These are phyloP conservation scores for Pythium grandisporangium DNA, from an alignment of 352 stramenopile genomes.

Conservation along the genomic window DNA sequence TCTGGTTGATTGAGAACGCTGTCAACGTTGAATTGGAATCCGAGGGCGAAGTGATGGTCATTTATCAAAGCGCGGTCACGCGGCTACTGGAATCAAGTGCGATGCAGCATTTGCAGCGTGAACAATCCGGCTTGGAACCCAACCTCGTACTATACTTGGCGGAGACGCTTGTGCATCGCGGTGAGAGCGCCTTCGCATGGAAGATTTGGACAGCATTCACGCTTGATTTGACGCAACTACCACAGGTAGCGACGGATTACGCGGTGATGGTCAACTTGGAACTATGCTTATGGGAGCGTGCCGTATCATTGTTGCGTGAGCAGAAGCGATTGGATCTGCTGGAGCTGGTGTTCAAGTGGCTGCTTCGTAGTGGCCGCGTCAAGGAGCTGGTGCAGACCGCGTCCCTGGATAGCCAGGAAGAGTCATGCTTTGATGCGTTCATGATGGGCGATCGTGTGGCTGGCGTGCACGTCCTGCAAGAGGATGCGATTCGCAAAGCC, in stretches of 20 bases:
- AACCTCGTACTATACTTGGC: slow-evolving; percentile 68
- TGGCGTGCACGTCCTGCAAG: slow-evolving; percentile 46
- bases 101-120: slow-evolving; percentile 62
- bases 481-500: slow-evolving; percentile 56
- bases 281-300: slow-evolving; percentile 65
- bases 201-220: slow-evolving; percentile 82
- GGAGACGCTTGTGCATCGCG: slow-evolving; percentile 67
- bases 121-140: slow-evolving; percentile 64
- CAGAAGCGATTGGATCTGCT: slow-evolving; percentile 53
- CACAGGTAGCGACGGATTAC: slow-evolving; percentile 47
- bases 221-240: slow-evolving; percentile 36
- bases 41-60: slow-evolving; percentile 42
- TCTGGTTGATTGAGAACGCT: slow-evolving; percentile 79
- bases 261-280: slow-evolving; percentile 71
- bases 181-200: slow-evolving; percentile 67
- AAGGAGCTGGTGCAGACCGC: slow-evolving; percentile 64
- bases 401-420: slow-evolving; percentile 41
- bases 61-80: slow-evolving; percentile 54
- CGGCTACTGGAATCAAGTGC: slow-evolving; percentile 63
- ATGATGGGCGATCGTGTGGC: slow-evolving; percentile 51
- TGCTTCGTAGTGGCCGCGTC: slow-evolving; percentile 57
- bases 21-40: slow-evolving; percentile 55
- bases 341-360: slow-evolving; percentile 55
- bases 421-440: slow-evolving; percentile 51
- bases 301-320: slow-evolving; percentile 45